Percentiles rank a stretch among this genome's conserved stretches.
These are phyloP conservation scores for Chaetomium olivaceum DNA, from an alignment of 2,329 filamentous ascomycete genomes.

Conservation along the genomic window DNA sequence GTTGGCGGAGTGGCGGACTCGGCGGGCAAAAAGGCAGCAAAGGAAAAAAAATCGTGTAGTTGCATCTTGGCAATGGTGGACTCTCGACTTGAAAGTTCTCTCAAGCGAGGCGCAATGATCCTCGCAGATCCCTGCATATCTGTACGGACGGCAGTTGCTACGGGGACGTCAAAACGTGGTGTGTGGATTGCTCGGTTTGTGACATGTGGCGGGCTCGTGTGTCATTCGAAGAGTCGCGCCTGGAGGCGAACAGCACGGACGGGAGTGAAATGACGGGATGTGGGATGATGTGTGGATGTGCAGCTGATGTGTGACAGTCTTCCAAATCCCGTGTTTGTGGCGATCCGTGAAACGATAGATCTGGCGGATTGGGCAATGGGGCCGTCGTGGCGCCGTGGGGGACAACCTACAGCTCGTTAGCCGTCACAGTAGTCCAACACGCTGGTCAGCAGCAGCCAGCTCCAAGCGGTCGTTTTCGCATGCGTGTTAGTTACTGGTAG, in stretches of 20 bases:
- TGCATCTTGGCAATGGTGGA: not conserved
- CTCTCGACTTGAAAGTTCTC: not conserved
- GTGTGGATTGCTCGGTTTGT: not conserved
- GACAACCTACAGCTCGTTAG: not conserved
- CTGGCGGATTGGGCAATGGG: constrained; percentile 13
- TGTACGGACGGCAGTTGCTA: constrained; percentile 10
- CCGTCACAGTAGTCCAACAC: too few species aligned
- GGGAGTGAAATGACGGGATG: not conserved
- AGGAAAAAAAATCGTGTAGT: not conserved
- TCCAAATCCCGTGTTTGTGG: constrained; percentile 10
- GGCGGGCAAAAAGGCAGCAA: not conserved
- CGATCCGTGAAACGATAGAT: constrained; percentile 22
- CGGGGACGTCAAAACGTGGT: constrained; percentile 1
- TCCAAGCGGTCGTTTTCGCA: not conserved
- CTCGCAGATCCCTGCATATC: constrained; percentile 2
- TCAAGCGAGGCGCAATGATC: not conserved
- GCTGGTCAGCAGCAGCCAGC: not conserved
- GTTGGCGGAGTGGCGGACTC: not conserved
- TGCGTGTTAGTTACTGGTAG: not conserved
- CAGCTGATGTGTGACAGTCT: not conserved
- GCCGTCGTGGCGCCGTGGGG: constrained; percentile 1
- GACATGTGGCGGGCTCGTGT: constrained; percentile 6
- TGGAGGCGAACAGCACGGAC: not conserved
- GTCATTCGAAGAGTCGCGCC: not conserved
- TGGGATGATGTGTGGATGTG: not conserved